Percentiles rank a stretch among this genome's conserved stretches.
These are phyloP conservation scores for Cordyceps cicadae DNA, from an alignment of 2,329 filamentous ascomycete species.

Conservation along the genomic window DNA sequence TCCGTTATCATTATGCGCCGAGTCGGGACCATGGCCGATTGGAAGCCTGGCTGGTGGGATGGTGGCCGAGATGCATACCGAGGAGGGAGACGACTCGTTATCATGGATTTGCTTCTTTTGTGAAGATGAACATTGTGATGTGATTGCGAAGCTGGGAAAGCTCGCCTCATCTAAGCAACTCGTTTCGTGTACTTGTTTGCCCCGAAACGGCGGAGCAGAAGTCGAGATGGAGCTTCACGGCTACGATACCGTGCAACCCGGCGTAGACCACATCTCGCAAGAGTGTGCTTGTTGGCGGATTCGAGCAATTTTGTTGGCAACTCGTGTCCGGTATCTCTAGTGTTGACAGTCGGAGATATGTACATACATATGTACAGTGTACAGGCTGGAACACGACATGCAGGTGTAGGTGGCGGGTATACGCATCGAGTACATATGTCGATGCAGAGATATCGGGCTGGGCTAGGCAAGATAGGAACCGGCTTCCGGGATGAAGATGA, in stretches of 20 bases:
- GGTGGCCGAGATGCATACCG: not conserved
- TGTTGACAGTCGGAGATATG: not conserved
- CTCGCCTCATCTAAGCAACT: not conserved
- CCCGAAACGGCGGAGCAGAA: not conserved
- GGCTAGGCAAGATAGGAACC: not conserved
- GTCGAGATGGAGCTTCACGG: not conserved
- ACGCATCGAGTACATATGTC: not conserved
- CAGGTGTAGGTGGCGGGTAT: not conserved
- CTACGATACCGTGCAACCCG: not conserved
- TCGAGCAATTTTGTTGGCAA: too few species aligned
- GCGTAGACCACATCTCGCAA: not conserved
- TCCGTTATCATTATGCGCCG: not conserved
- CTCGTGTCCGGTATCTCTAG: too few species aligned
- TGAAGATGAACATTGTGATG: not conserved
- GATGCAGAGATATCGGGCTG: slow-evolving; percentile 2
- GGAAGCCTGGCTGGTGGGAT: not conserved
- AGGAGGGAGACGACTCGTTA: not conserved
- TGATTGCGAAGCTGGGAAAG: not conserved
- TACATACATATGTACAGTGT: too few species aligned
- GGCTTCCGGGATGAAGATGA: not conserved
- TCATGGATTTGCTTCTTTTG: not conserved
- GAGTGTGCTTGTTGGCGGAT: too few species aligned
- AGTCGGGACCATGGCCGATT: not conserved
- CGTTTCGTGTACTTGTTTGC: not conserved
- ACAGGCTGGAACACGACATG: not conserved